A percentile compares a stretch with the other conserved stretches of the same genome.
phyloP scores from a whole-genome alignment of 139 green algal genomes.

The Pseudopediastrum boryanum region DNA sequence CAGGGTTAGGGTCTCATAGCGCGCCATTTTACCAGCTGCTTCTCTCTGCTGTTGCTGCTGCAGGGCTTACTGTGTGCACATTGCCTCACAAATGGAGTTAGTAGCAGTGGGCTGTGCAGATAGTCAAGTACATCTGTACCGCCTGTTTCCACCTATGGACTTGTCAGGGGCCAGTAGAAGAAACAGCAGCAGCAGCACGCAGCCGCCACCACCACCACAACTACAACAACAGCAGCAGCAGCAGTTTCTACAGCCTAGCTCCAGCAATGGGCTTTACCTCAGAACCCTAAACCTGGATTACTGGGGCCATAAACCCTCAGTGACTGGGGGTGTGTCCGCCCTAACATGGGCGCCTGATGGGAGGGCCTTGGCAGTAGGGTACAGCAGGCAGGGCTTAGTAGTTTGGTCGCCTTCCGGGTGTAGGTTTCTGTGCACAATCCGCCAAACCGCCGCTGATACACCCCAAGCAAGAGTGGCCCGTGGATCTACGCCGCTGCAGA shows the following conservation, averaged over 20 bases:
- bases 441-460: constrained; percentile 46
- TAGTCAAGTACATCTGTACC: constrained; percentile 70
- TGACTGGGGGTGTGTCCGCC: constrained; percentile 58
- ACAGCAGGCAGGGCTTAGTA: constrained; percentile 65
- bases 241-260: not conserved
- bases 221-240: not conserved
- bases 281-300: constrained; percentile 69
- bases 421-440: constrained; percentile 79
- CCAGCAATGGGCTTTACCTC: constrained; percentile 38
- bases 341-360: constrained; percentile 74
- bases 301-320: constrained; percentile 69
- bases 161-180: not conserved
- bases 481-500: not conserved
- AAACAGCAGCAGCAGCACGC: not conserved
- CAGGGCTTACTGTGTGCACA: constrained; percentile 39
- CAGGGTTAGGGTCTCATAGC: not conserved
- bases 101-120: constrained; percentile 67
- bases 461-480: not conserved
- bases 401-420: constrained; percentile 82
- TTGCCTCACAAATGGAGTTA: constrained; percentile 60
- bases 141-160: constrained; percentile 34
- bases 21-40: not conserved
- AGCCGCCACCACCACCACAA: constrained; percentile 6
- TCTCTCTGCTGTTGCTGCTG: not conserved
- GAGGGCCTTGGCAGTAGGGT: constrained; percentile 65